Evolutionary conservation across 371 early-diverging fungal species (phyloP), one percentile per base, ranked within the genome.

Genomic region (Mucor plumbeus): DNA sequence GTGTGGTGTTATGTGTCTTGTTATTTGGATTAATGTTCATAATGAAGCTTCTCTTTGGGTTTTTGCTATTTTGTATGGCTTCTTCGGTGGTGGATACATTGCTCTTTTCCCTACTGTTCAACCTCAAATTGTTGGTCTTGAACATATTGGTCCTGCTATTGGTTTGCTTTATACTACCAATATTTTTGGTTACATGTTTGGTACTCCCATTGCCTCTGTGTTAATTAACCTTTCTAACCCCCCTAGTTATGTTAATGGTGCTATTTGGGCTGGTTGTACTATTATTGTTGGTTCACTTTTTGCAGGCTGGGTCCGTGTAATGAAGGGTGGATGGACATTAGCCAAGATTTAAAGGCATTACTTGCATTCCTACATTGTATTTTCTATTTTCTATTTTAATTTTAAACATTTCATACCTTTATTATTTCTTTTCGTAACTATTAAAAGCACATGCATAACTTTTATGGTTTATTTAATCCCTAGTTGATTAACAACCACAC

Each of bases 71-170:
- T 26, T 81, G 11, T 86, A 78, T 58, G 86, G 85, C 8, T 78
- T 82, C 71, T 84, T 80, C 65, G 84, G 83, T 14, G 84, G 88
- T 4, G 84, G 85, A 13, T 88, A 81, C 65, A 74, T 88, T 48
- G 76, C 79, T 13, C 68, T 88, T 41, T 75, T 83, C 19, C 81
- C 87, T 9, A 76, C 84, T 7, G 85, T 82, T 14, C 79, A 79
- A 15, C 81, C 85, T 43, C 80, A 87, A 50, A 77, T 85, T 31
- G 85, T 85, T 4, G 85, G 86, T 6, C 48, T 82, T 11, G 78
- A 74, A 10, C 68, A 82, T 63, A 67, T 88, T 54, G 80, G 83
- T 9, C 79, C 87, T 10, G 84, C 81, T 26, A 69, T 84, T 41
- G 87, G 87, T 9, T 61, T 87, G 38, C 68, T 88, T n/a, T 88